phyloP scores from a whole-genome alignment of 2,329 filamentous ascomycete species.

The Coniochaeta ligniaria region DNA sequence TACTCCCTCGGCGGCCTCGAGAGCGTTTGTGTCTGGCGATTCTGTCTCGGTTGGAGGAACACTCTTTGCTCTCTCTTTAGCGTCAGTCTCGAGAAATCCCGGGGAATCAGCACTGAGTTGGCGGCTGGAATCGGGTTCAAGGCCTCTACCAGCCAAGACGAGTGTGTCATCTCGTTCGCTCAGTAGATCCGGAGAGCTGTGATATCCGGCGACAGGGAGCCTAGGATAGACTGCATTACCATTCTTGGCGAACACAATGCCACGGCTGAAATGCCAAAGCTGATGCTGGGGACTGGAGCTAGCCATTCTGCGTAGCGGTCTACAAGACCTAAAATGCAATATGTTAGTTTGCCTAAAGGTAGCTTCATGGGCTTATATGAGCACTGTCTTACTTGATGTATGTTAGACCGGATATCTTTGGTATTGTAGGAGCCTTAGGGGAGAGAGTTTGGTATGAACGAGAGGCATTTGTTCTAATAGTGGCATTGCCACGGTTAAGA shows the following conservation, averaged over 20 bases:
- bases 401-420: not conserved
- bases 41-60: not conserved
- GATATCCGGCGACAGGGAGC: constrained; percentile 10
- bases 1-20: not conserved
- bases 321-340: not conserved
- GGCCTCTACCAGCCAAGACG: not conserved
- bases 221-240: constrained; percentile 15
- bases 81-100: not conserved
- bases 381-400: not conserved
- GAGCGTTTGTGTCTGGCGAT: not conserved
- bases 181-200: constrained; percentile 5
- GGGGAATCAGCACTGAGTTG: not conserved
- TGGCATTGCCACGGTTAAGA: not conserved
- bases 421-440: not conserved
- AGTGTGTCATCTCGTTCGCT: not conserved
- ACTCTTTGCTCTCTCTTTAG: not conserved
- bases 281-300: constrained; percentile 5
- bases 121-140: not conserved
- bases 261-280: constrained; percentile 28
- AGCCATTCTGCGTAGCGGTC: constrained; percentile 9
- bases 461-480: not conserved
- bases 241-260: constrained; percentile 26
- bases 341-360: not conserved
- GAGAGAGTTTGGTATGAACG: not conserved
- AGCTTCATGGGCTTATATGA: not conserved